phyloP scores from a whole-genome alignment of 352 stramenopile genomes.

The Pythium utonaiense region DNA sequence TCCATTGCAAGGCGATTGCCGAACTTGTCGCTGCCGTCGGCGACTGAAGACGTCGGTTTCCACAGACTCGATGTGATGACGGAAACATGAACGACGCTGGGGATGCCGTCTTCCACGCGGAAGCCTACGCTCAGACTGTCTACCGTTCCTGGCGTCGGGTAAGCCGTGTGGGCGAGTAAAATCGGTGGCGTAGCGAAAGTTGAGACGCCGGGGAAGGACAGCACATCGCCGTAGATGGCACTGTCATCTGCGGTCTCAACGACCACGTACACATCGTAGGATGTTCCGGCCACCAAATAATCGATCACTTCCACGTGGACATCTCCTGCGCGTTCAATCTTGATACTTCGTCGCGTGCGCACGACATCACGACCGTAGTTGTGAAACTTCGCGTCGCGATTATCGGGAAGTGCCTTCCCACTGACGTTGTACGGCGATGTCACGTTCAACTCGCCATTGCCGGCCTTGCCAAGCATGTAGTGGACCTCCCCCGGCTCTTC shows the following conservation, averaged over 20 bases:
- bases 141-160: constrained; percentile 48
- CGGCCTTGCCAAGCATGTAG: constrained; percentile 56
- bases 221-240: constrained; percentile 55
- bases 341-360: constrained; percentile 37
- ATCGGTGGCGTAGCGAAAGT: constrained; percentile 67
- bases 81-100: constrained; percentile 58
- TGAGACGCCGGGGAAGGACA: constrained; percentile 38
- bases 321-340: constrained; percentile 22
- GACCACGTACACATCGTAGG: constrained; percentile 63
- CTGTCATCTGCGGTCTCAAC: constrained; percentile 46
- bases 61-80: constrained; percentile 43
- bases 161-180: constrained; percentile 58
- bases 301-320: constrained; percentile 57
- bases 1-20: constrained; percentile 64
- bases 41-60: constrained; percentile 32
- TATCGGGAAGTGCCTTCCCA: constrained; percentile 34
- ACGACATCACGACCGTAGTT: constrained; percentile 66
- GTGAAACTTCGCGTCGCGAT: constrained; percentile 40
- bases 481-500: constrained; percentile 65
- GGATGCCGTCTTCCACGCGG: constrained; percentile 38
- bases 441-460: constrained; percentile 62
- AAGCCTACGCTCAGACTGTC: constrained; percentile 58
- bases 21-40: constrained; percentile 41
- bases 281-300: constrained; percentile 51
- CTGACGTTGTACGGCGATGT: constrained; percentile 79